Percentiles rank a stretch among this genome's conserved stretches.
phyloP scores from a whole-genome alignment of 352 stramenopile genomes.

The Pythium aristosporum region DNA sequence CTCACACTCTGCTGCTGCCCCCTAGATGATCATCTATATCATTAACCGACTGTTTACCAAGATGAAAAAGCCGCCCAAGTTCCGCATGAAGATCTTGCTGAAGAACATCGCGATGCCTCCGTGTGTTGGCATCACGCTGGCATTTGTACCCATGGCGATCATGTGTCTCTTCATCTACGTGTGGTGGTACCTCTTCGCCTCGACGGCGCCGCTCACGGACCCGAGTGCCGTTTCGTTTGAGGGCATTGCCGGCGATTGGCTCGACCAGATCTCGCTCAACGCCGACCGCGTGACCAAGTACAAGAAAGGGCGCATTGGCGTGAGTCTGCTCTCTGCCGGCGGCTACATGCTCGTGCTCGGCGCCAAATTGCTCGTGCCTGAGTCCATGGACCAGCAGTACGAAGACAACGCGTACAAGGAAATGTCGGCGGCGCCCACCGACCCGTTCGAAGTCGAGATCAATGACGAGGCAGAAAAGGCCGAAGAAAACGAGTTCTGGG shows the following conservation, averaged over 20 bases:
- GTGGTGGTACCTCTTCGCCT: slow-evolving; percentile 79
- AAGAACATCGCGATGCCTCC: slow-evolving; percentile 87
- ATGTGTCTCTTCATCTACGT: slow-evolving; percentile 67
- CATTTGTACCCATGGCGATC: slow-evolving; percentile 52
- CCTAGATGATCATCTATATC: slow-evolving; percentile 87
- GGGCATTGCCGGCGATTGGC: slow-evolving; percentile 77
- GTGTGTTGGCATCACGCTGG: slow-evolving; percentile 76
- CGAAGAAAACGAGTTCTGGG: slow-evolving; percentile 77
- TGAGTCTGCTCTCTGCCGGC: slow-evolving; percentile 79
- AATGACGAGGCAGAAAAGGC: slow-evolving; percentile 58
- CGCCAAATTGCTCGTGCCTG: slow-evolving; percentile 75
- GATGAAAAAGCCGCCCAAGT: slow-evolving; percentile 93
- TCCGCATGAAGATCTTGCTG: slow-evolving; percentile 90
- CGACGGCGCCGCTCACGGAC: slow-evolving; percentile 38
- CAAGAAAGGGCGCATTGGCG: slow-evolving; percentile 83
- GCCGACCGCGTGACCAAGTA: slow-evolving; percentile 74
- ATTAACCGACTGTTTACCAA: slow-evolving; percentile 95
- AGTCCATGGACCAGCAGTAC: slow-evolving; percentile 74
- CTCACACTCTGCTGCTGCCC: slow-evolving; percentile 2
- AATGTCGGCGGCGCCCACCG: slow-evolving; percentile 41
- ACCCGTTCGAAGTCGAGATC: slow-evolving; percentile 62
- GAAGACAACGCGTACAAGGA: slow-evolving; percentile 82
- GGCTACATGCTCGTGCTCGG: slow-evolving; percentile 78
- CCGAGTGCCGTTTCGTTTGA: slow-evolving; percentile 83
- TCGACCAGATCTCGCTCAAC: slow-evolving; percentile 88